Percentiles rank a stretch among this genome's conserved stretches.
These are phyloP conservation scores for Ophiobolus disseminans DNA, from an alignment of 2,329 filamentous ascomycete species.

Conservation along the genomic window DNA sequence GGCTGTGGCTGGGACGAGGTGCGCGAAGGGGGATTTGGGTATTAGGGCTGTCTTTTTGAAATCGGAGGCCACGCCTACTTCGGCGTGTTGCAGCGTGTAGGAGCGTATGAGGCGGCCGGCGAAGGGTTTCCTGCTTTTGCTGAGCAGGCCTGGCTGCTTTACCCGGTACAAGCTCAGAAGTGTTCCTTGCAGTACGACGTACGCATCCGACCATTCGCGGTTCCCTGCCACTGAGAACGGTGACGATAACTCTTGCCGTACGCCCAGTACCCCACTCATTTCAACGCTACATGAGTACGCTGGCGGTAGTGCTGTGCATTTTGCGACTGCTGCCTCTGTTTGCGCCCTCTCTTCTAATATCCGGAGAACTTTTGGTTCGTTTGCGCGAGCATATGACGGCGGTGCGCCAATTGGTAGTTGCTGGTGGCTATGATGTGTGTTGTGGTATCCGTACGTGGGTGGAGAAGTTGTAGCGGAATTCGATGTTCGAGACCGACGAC, in stretches of 20 bases:
- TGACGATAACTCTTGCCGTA: slow-evolving; percentile 71
- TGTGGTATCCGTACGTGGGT: slow-evolving; percentile 51
- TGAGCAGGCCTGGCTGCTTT: slow-evolving; percentile 59
- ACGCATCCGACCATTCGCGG: slow-evolving; percentile 69
- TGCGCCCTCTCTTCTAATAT: slow-evolving; percentile 31
- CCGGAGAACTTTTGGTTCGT: slow-evolving; percentile 24
- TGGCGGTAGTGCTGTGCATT: slow-evolving; percentile 34
- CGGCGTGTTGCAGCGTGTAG: slow-evolving; percentile 78
- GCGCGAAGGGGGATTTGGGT: slow-evolving; percentile 55
- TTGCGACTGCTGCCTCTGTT: slow-evolving; percentile 23
- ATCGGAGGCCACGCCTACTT: slow-evolving; percentile 76
- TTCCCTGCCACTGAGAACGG: slow-evolving; percentile 68
- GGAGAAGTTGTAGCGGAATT: slow-evolving; percentile 22
- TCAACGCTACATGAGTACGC: slow-evolving; percentile 48
- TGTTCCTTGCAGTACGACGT: slow-evolving; percentile 71
- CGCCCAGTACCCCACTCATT: slow-evolving; percentile 49
- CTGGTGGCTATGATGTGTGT: slow-evolving; percentile 51
- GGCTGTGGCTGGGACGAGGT: slow-evolving; percentile 52
- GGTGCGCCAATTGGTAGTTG: slow-evolving; percentile 35
- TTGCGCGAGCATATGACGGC: slow-evolving; percentile 43
- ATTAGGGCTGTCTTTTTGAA: slow-evolving; percentile 65
- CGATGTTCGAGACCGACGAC: slow-evolving; percentile 25
- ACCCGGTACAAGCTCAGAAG: slow-evolving; percentile 70
- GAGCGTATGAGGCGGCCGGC: slow-evolving; percentile 67
- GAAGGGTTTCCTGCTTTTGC: slow-evolving; percentile 59